A percentile compares a stretch with the other conserved stretches of the same genome.
Conservation (phyloP, 202 grass and related monocot species). For the Schoenoplectus tabernaemontani region DNA sequence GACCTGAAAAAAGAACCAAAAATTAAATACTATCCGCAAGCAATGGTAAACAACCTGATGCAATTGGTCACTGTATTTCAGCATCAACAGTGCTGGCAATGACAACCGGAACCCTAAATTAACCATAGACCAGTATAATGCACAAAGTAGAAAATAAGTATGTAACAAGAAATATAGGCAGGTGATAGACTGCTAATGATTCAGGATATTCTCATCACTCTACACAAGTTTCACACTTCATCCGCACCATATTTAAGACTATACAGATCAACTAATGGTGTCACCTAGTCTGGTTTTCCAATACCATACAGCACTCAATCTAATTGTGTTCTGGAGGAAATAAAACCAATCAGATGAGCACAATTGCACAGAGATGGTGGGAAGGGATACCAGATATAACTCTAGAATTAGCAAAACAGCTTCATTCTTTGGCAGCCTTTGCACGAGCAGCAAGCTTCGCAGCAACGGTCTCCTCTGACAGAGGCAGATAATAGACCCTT, state of each 20-base stretch:
- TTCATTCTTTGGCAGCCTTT: conserved; percentile 35
- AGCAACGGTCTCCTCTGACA: conserved; percentile 50
- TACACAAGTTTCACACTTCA: neutral
- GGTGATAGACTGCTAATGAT: neutral
- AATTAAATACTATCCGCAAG: neutral
- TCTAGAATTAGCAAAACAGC: neutral
- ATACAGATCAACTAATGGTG: neutral
- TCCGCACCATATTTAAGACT: neutral
- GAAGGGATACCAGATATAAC: conserved; percentile 7
- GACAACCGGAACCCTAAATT: neutral
- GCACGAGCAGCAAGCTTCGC: conserved; percentile 46
- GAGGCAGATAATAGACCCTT: conserved; percentile 70
- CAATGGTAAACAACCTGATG: neutral
- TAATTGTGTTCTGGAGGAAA: neutral
- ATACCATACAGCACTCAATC: conserved; percentile 2
- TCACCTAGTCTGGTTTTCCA: neutral
- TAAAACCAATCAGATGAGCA: neutral
- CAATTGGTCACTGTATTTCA: neutral
- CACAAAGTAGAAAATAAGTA: neutral
- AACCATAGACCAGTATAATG: neutral
- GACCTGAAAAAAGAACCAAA: neutral
- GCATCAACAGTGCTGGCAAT: neutral
- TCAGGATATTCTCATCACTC: neutral
- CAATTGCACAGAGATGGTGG: neutral
- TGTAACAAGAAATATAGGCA: neutral